Base-by-base conservation (phyloP, 768 basidiomycete genomes). In the Austroboletus eburneus region DNA sequence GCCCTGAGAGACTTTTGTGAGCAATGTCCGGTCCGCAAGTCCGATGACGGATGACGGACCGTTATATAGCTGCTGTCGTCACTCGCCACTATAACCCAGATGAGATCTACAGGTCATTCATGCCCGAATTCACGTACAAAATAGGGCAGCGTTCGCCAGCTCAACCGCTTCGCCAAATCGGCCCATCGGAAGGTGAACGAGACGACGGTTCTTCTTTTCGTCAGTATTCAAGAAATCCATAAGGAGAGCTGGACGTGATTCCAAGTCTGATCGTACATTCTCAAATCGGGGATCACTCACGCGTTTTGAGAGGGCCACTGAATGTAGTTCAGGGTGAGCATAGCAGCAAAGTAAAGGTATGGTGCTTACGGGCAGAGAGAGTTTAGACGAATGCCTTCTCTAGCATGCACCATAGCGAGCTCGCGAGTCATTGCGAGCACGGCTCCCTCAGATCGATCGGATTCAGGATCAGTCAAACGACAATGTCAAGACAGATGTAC, bases 401-500 rank as follows among this genome's bases (percentile, higher is more conserved):
- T 78, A 36, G 96, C 96, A 67, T 99, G 96, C 1, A 98, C 89
- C 81, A 97, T 94, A 1, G 96, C 96, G 25, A 98, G 76, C 63
- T 99, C 96, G 32, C 96, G 83, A 14, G 92, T 95, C 93, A 99
- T 94, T 4, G 96, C 90, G 38, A 99, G 82, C n/a, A 98, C 96
- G 25, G 85, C 96, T 52, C 96, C 95, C 84, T 90, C 46, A 43
- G 29, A 52, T 54, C 45, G 21, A 32, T 54, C 45, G 21, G 33
- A 30, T 10, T 55, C 24, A 55, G 35, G 23, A 53, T 51, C 36
- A 41, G 30, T 46, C 25, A 52, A 37, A 41, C 4, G 17, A 34
- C 4, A 32, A 37, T 32, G n/a, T n/a, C 17, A n/a, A 29, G 32
- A 41, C 20, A 17, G 2, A 25, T 55, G 37, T 52, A 85, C 88